Evolutionary conservation across 495 filamentous ascomycete species (phyloP).

Genomic region (Rhypophila decipiens): DNA sequence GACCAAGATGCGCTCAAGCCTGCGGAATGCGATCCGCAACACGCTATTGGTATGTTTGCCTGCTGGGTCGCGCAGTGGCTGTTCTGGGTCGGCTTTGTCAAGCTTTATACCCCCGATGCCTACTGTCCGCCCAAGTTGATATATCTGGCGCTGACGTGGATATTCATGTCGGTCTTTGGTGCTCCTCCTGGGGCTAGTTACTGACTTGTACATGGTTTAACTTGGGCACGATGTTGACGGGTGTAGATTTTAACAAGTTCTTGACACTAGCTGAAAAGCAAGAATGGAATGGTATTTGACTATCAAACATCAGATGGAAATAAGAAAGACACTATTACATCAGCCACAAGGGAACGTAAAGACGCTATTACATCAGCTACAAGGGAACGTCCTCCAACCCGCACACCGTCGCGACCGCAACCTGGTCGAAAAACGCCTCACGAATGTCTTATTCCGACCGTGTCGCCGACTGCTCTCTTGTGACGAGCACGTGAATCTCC

Average conservation of each 20-base stretch:
- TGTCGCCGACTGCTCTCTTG: no score
- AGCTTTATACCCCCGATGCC: not conserved
- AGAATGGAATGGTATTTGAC: not conserved
- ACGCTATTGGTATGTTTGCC: not conserved
- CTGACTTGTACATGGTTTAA: no score
- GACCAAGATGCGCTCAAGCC: not conserved
- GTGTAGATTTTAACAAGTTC: not conserved
- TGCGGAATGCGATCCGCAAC: not conserved
- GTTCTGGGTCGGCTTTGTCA: slow-evolving; percentile 1
- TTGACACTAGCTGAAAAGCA: not conserved
- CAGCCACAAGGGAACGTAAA: no score
- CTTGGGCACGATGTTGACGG: no score
- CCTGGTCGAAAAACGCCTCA: no score
- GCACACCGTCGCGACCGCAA: no score
- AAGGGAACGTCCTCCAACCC: not conserved
- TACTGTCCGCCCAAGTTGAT: not conserved
- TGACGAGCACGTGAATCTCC: no score
- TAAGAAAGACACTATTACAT: not conserved
- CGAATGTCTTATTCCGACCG: no score
- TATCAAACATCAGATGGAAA: not conserved
- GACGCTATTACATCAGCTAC: not conserved
- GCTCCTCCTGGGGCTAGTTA: not conserved
- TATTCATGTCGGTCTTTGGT: not conserved
- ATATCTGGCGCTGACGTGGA: not conserved
- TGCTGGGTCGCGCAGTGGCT: slow-evolving; percentile 1